phyloP scores from a whole-genome alignment of 2,329 filamentous ascomycete genomes.

The Didymella pomorum region DNA sequence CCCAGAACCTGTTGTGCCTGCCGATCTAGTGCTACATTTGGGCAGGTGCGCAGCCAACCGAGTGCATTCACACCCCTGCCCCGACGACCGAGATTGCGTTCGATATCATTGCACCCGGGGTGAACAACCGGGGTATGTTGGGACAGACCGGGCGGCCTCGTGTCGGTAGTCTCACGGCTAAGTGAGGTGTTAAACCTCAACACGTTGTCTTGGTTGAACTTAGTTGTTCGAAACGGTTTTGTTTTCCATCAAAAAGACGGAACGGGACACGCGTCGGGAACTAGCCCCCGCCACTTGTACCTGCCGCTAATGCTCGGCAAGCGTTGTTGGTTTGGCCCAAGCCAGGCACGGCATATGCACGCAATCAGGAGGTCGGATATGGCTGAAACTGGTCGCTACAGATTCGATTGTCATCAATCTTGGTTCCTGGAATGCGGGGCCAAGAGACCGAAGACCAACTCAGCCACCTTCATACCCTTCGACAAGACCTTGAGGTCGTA shows the following conservation, averaged over 20 bases:
- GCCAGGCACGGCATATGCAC: constrained; percentile 20
- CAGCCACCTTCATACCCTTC: constrained; percentile 24
- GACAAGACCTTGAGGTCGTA: constrained; percentile 20
- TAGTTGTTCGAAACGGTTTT: constrained; percentile 3
- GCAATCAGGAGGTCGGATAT: constrained; percentile 6
- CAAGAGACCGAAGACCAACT: constrained; percentile 14
- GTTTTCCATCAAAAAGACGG: constrained; percentile 1
- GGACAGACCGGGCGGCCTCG: constrained; percentile 6
- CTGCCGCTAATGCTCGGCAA: constrained; percentile 21
- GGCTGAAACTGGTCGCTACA: constrained; percentile 10
- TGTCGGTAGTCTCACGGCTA: constrained; percentile 6
- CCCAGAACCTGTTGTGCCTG: constrained; percentile 26
- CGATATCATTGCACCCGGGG: constrained; percentile 19
- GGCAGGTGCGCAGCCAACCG: constrained; percentile 20
- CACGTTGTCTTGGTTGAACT: constrained; percentile 17
- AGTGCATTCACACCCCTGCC: constrained; percentile 15
- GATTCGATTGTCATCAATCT: neutral
- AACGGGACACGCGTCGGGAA: constrained; percentile 17
- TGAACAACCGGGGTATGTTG: constrained; percentile 10
- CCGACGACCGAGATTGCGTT: constrained; percentile 21
- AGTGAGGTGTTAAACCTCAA: constrained; percentile 6
- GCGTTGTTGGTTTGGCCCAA: constrained; percentile 8
- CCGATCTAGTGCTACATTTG: constrained; percentile 22
- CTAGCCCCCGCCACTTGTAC: constrained; percentile 28
- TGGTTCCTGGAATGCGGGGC: constrained; percentile 22